Conservation (phyloP, 106 monocot genomes). For the Triglochin maritima region DNA sequence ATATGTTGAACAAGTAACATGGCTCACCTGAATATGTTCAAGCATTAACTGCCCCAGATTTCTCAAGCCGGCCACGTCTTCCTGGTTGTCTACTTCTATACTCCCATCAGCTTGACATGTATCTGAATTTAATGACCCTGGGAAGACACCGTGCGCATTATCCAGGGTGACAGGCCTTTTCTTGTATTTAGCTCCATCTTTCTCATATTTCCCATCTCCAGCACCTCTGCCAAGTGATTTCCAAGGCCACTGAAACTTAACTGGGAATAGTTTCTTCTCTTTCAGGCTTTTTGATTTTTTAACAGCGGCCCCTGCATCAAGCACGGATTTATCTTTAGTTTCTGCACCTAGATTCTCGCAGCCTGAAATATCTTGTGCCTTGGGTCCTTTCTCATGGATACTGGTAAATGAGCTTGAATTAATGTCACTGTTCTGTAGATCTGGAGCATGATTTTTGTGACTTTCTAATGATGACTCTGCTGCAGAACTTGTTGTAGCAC, state of each 20-base stretch:
- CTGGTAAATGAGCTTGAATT: no score
- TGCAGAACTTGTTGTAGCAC: not conserved
- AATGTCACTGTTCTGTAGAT: not conserved
- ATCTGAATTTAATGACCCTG: not conserved
- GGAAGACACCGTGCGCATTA: not conserved
- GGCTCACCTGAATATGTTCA: slow-evolving; percentile 35
- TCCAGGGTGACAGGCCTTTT: not conserved
- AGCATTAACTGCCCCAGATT: slow-evolving; percentile 34
- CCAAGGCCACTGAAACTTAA: slow-evolving; percentile 49
- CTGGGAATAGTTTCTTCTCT: slow-evolving; percentile 24
- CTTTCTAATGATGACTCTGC: not conserved
- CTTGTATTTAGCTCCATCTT: not conserved
- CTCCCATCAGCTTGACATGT: not conserved
- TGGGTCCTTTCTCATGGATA: not conserved
- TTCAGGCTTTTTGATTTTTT: slow-evolving; percentile 9
- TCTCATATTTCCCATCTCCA: slow-evolving; percentile 11
- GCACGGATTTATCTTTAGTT: not conserved
- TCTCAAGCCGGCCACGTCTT: slow-evolving; percentile 12
- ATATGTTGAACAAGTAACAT: no score
- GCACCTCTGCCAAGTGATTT: slow-evolving; percentile 27
- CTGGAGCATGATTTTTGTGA: not conserved
- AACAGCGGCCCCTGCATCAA: not conserved
- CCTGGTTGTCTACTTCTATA: slow-evolving; percentile 16
- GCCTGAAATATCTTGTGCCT: not conserved
- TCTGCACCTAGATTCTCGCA: not conserved